Conservation (phyloP, 2,329 filamentous ascomycete species). For the Didymella glomerata region DNA sequence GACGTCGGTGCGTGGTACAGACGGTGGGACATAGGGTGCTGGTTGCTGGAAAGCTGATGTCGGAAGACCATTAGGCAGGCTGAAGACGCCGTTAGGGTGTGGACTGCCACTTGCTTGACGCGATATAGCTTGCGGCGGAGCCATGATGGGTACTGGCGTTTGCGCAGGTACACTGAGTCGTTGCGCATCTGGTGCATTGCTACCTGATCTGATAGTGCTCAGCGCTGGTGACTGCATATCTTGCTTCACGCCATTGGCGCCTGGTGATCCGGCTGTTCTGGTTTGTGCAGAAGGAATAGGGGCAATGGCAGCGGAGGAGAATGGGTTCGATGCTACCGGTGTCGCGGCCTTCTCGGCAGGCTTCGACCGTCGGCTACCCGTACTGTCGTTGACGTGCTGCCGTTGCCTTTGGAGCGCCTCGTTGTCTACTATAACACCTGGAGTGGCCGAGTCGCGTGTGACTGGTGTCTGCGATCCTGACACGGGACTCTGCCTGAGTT, state of each 20-base stretch:
- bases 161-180: constrained; percentile 42
- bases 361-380: constrained; percentile 51
- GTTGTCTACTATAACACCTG: constrained; percentile 62
- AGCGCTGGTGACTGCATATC: constrained; percentile 57
- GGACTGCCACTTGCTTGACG: constrained; percentile 54
- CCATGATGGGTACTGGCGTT: constrained; percentile 49
- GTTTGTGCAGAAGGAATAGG: constrained; percentile 31
- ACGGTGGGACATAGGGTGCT: constrained; percentile 42
- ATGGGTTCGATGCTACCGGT: constrained; percentile 40
- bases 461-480: constrained; percentile 52
- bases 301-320: constrained; percentile 34
- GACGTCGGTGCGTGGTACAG: constrained; percentile 41
- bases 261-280: constrained; percentile 48
- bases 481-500: constrained; percentile 55
- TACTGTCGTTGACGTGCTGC: constrained; percentile 60
- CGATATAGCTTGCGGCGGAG: constrained; percentile 50
- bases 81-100: constrained; percentile 46
- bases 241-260: constrained; percentile 48
- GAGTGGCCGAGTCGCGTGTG: constrained; percentile 53
- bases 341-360: constrained; percentile 40
- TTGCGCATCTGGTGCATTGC: constrained; percentile 46
- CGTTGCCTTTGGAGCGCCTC: constrained; percentile 64
- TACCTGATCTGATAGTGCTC: constrained; percentile 49
- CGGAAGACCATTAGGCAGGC: constrained; percentile 37
- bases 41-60: constrained; percentile 44